Evolutionary conservation across 2,329 filamentous ascomycete species (phyloP).

Genomic region (Colletotrichum cordylinicola): DNA sequence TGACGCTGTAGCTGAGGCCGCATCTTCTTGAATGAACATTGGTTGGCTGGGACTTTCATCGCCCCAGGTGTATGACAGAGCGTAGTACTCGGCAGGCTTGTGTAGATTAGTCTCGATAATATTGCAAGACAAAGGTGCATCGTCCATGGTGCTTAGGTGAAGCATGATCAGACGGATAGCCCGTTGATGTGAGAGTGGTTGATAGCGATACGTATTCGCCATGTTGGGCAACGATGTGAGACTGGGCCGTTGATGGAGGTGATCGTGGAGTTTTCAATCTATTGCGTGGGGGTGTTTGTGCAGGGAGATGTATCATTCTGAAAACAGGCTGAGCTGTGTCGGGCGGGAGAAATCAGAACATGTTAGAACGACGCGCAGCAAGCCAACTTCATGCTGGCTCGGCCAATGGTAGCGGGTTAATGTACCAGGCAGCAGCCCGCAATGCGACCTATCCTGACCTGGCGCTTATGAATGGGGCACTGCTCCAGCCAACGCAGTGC

Average conservation of each 20-base stretch:
- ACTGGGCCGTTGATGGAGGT: too few relatives aligned
- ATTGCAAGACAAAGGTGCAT: not conserved
- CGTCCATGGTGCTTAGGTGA: not conserved
- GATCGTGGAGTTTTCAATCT: too few relatives aligned
- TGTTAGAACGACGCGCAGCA: too few relatives aligned
- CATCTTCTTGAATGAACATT: not conserved
- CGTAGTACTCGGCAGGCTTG: not conserved
- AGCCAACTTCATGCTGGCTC: not conserved
- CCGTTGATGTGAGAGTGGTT: not conserved
- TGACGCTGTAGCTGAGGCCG: not conserved
- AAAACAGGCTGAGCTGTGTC: too few relatives aligned
- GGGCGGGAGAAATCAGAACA: too few relatives aligned
- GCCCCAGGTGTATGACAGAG: not conserved
- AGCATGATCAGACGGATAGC: not conserved
- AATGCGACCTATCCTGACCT: too few relatives aligned
- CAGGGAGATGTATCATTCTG: too few relatives aligned
- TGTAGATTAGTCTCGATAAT: not conserved
- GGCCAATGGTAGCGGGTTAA: not conserved
- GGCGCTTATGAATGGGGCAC: too few relatives aligned
- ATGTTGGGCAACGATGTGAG: not conserved
- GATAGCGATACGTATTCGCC: not conserved
- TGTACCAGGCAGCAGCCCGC: too few relatives aligned
- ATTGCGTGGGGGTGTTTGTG: too few relatives aligned
- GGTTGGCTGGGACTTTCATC: not conserved
- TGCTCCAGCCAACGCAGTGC: too few relatives aligned